Evolutionary conservation across 331 rosid species (phyloP).

Genomic region (Pyrus hybrid): DNA sequence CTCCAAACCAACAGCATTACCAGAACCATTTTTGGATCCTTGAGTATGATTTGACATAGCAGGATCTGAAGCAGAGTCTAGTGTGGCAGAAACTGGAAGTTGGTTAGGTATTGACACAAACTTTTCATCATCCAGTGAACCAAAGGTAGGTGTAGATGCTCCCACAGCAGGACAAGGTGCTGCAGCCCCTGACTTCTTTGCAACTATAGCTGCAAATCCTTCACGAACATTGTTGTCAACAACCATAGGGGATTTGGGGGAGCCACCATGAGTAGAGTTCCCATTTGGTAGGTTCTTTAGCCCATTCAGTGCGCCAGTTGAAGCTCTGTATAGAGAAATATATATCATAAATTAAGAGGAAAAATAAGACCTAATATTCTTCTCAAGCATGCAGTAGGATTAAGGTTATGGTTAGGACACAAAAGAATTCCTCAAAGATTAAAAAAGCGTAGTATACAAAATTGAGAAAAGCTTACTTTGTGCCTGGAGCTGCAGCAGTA

Average conservation of each 20-base stretch:
- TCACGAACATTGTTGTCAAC: constrained; percentile 19
- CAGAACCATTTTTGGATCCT: constrained; percentile 21
- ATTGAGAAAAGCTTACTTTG: constrained; percentile 31
- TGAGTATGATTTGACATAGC: constrained; percentile 24
- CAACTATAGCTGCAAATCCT: constrained; percentile 21
- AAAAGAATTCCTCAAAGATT: background rate
- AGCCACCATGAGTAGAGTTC: constrained; percentile 22
- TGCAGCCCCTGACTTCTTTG: constrained; percentile 23
- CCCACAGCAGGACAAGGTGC: constrained; percentile 31
- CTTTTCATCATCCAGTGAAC: constrained; percentile 29
- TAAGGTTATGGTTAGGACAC: background rate
- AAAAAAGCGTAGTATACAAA: background rate
- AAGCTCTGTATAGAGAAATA: constrained; percentile 25
- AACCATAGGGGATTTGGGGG: constrained; percentile 23
- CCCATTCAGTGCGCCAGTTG: constrained; percentile 35
- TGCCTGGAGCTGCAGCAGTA: constrained; percentile 22
- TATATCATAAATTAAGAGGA: background rate
- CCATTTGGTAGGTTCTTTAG: constrained; percentile 42
- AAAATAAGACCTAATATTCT: background rate
- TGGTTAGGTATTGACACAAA: constrained; percentile 25
- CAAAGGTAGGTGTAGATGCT: constrained; percentile 18
- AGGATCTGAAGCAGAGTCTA: constrained; percentile 34
- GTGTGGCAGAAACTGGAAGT: constrained; percentile 18
- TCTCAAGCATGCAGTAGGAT: background rate
- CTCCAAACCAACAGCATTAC: constrained; percentile 22